These are phyloP conservation scores for Xylaria intraflava DNA, from an alignment of 495 filamentous ascomycete species.

Conservation along the genomic window DNA sequence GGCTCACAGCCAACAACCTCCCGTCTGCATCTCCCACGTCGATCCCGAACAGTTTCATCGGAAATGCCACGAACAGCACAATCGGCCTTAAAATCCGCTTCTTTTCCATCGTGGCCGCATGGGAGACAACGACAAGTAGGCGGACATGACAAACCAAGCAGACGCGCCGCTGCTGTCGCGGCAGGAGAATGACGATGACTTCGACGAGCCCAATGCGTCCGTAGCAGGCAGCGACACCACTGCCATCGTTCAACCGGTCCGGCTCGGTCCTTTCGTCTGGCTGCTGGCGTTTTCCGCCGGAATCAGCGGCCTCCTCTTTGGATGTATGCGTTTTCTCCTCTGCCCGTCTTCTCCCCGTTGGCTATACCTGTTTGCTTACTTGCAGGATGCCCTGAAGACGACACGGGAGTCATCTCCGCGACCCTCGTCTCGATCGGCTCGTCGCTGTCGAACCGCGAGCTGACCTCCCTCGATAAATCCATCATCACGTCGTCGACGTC, in stretches of 20 bases:
- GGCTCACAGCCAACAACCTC: neutral
- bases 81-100: too few species aligned
- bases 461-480: slow-evolving; percentile 74
- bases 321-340: slow-evolving; percentile 54
- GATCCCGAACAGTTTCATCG: neutral
- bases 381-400: slow-evolving; percentile 44
- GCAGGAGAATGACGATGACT: slow-evolving; percentile 17
- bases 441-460: slow-evolving; percentile 59
- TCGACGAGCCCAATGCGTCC: slow-evolving; percentile 16
- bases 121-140: neutral
- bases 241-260: slow-evolving; percentile 15
- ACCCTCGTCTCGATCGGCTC: slow-evolving; percentile 73
- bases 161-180: slow-evolving; percentile 15
- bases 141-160: slow-evolving; percentile 9
- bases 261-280: slow-evolving; percentile 54
- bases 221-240: slow-evolving; percentile 6
- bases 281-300: slow-evolving; percentile 71
- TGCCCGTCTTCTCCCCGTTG: slow-evolving; percentile 5
- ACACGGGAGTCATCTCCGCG: slow-evolving; percentile 85
- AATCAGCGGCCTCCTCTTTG: slow-evolving; percentile 81
- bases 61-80: neutral
- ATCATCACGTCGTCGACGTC: slow-evolving; percentile 78
- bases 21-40: neutral
- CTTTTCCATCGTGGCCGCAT: neutral
- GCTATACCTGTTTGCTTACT: neutral